phyloP scores from a whole-genome alignment of 768 basidiomycete species.

The Tulasnella sp. region DNA sequence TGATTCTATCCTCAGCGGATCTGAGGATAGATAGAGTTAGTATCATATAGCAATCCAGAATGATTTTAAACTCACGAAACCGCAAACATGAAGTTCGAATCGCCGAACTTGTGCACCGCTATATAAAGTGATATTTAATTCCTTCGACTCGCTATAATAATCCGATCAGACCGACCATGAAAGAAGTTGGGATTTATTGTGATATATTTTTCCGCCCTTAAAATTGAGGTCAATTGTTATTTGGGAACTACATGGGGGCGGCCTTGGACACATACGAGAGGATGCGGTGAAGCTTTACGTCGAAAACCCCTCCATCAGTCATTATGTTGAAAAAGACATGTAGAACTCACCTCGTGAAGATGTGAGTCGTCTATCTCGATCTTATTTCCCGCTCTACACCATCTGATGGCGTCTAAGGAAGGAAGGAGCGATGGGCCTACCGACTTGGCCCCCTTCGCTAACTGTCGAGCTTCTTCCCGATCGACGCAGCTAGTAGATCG shows the following conservation, averaged over 20 bases:
- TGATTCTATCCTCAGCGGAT: constrained; percentile 55
- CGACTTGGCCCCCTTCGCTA: too few species aligned
- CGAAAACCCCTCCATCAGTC: too few species aligned
- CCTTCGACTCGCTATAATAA: too few species aligned
- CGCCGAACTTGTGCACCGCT: constrained; percentile 53
- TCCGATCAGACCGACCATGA: not conserved
- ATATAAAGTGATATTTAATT: too few species aligned
- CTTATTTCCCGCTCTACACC: not conserved
- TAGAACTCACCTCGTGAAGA: not conserved
- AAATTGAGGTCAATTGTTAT: too few species aligned
- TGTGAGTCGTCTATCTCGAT: not conserved
- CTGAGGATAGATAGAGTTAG: too few species aligned
- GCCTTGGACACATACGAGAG: too few species aligned
- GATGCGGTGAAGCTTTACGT: constrained; percentile 19
- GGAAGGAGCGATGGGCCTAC: not conserved
- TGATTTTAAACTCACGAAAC: constrained; percentile 36
- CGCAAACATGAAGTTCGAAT: constrained; percentile 38
- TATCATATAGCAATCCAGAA: not conserved
- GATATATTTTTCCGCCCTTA: constrained; percentile 47
- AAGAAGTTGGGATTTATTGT: constrained; percentile 41
- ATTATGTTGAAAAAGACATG: too few species aligned
- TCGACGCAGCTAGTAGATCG: too few species aligned
- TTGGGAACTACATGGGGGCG: too few species aligned
- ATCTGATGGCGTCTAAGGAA: not conserved
- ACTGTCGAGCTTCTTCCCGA: too few species aligned